Evolutionary conservation across 768 basidiomycete genomes (phyloP).

Genomic region (Podaxis sp.): DNA sequence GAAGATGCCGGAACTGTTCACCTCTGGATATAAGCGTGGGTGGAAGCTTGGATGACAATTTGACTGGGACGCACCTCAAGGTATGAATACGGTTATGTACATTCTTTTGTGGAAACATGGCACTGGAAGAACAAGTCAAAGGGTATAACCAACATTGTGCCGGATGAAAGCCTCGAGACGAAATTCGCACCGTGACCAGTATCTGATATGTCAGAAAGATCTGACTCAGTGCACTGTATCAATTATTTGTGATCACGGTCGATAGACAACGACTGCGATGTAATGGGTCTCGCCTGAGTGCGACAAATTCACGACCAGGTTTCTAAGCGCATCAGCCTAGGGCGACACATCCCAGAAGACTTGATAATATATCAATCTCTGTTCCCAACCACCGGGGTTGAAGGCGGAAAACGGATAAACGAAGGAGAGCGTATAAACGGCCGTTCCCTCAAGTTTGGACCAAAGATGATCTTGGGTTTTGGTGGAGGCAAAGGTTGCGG

Average conservation of each 20-base stretch:
- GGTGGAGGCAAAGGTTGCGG: too few relatives aligned
- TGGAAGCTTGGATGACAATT: background rate
- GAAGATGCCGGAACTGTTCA: constrained; percentile 64
- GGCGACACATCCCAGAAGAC: too few relatives aligned
- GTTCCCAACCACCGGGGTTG: too few relatives aligned
- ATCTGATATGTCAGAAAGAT: background rate
- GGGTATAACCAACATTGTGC: background rate
- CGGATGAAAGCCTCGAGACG: background rate
- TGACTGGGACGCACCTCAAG: constrained; percentile 35
- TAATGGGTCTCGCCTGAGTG: too few relatives aligned
- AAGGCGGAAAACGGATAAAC: too few relatives aligned
- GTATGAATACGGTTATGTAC: constrained; percentile 34
- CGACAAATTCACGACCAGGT: too few relatives aligned
- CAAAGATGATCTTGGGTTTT: too few relatives aligned
- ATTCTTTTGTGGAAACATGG: constrained; percentile 15
- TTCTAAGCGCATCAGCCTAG: too few relatives aligned
- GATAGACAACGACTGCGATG: too few relatives aligned
- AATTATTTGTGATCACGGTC: background rate
- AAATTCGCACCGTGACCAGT: background rate
- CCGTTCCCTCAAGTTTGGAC: too few relatives aligned
- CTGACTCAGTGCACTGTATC: background rate
- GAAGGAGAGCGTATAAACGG: too few relatives aligned
- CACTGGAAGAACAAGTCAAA: background rate
- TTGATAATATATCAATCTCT: too few relatives aligned
- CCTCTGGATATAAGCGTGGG: constrained; percentile 37